Conservation (phyloP, 2,329 filamentous ascomycete genomes). For the Colletotrichum horii region DNA sequence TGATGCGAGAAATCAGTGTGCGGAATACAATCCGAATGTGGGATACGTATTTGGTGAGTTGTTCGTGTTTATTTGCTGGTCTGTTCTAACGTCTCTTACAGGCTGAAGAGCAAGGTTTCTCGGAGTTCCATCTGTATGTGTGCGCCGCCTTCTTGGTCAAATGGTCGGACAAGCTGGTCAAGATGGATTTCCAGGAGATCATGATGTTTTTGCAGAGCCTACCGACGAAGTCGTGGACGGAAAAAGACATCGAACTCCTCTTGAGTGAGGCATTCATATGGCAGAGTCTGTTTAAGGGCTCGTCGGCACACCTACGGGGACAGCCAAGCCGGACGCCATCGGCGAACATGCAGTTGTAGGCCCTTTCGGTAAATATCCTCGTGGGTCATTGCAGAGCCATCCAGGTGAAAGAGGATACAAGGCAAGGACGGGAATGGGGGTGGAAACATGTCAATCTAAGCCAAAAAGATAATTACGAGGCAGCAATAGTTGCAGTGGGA, state of each 20-base stretch:
- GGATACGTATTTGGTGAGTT: slow-evolving; percentile 94
- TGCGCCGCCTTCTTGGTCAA: slow-evolving; percentile 98
- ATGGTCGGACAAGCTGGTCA: slow-evolving; percentile 92
- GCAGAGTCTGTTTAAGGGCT: slow-evolving; percentile 96
- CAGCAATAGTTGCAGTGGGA: neutral
- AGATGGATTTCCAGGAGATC: slow-evolving; percentile 98
- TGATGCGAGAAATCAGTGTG: slow-evolving; percentile 97
- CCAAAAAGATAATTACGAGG: neutral
- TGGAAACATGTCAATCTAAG: neutral
- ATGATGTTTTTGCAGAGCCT: slow-evolving; percentile 99
- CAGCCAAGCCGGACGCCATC: slow-evolving; percentile 45
- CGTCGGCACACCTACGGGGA: slow-evolving; percentile 82
- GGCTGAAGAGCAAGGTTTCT: slow-evolving; percentile 98
- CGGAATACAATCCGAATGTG: slow-evolving; percentile 98
- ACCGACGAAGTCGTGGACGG: slow-evolving; percentile 92
- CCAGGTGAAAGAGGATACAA: neutral
- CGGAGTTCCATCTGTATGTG: slow-evolving; percentile 97
- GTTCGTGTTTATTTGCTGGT: neutral
- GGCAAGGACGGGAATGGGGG: neutral
- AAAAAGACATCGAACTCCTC: slow-evolving; percentile 96
- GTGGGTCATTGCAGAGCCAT: neutral
- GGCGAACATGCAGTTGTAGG: slow-evolving; percentile 42
- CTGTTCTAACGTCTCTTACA: slow-evolving; percentile 38
- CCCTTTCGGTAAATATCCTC: neutral
- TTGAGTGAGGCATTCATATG: slow-evolving; percentile 98